Base-by-base conservation (phyloP, 306 rosid genomes). In the Luffa aegyptiaca region DNA sequence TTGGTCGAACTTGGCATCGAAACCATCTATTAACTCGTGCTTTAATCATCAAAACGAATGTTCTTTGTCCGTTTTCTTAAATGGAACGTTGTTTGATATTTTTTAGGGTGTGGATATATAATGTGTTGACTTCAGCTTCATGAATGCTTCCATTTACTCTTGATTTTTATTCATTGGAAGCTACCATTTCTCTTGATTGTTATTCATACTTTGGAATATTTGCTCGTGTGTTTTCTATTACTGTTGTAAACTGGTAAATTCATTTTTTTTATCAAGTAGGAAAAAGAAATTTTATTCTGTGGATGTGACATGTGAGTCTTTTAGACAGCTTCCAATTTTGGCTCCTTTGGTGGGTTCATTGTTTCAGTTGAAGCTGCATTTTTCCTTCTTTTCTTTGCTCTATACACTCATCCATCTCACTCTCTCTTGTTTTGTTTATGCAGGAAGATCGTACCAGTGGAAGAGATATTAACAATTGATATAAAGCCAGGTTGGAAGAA, bases 401-500 rank as follows among this genome's bases (percentile, higher is more conserved):
- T 68, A n/a, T n/a, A 44, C 36, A 20, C 55, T 69, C 36, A 20
- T 69, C 37, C 55, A 69, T 69, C 55, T 31, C 31, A 26, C 66
- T 0, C 66, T 11, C 36, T 18, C 11, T 18, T 11, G 17, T 42
- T 48, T 56, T 58, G 42, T 9, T 39, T 13, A 17, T 84, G 79
- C 81, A 90, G 91, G 26, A 86, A 82, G 82, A 80, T 84, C 58
- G 84, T 80, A 80, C 77, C 48, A 10, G 90, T 86, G 18, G 93
- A 90, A 76, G 92, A 90, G 70, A 88, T 90, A 53, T 75, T 90
- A 57, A 90, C 93, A 59, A 88, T 88, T 3, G 75, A 77, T 44
- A 81, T 90, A 12, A 90, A 90, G 52, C 90, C 92, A 6, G 92
- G 93, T 49, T 88, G 93, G 93, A 90, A 88, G 79, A 88, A 90